Percentiles rank a stretch among this genome's conserved stretches.
Conservation (phyloP, 306 rosid genomes). For the Inga oerstediana region DNA sequence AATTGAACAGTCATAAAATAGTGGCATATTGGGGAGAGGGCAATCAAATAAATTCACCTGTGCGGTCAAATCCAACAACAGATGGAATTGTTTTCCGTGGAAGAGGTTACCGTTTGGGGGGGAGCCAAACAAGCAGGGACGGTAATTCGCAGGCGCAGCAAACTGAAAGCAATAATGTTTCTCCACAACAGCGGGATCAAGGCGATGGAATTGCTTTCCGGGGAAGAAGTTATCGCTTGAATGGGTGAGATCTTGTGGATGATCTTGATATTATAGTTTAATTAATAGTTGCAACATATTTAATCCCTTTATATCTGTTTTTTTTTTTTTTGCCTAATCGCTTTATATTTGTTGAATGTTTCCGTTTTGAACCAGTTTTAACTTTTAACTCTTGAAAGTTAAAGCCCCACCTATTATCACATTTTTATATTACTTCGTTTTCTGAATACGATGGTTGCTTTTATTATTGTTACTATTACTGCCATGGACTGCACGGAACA, state of each 20-base stretch:
- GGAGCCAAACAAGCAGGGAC: constrained; percentile 36
- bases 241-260: constrained; percentile 6
- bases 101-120: constrained; percentile 64
- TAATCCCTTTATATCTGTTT: not conserved
- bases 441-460: not conserved
- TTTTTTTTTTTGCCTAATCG: too few relatives aligned
- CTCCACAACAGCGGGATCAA: constrained; percentile 34
- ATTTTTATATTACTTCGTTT: not conserved
- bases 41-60: constrained; percentile 65
- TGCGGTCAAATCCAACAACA: constrained; percentile 55
- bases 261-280: not conserved
- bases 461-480: too few relatives aligned
- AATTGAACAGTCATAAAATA: constrained; percentile 49
- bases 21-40: constrained; percentile 85
- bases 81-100: constrained; percentile 62
- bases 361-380: not conserved
- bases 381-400: too few relatives aligned
- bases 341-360: not conserved
- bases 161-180: constrained; percentile 20
- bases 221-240: constrained; percentile 52
- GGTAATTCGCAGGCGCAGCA: constrained; percentile 23
- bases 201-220: constrained; percentile 44
- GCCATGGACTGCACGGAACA: too few relatives aligned
- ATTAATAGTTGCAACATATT: not conserved
- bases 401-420: not conserved